phyloP scores from a whole-genome alignment of 1,284 basidiomycete genomes.

The Cryptococcus sp. region DNA sequence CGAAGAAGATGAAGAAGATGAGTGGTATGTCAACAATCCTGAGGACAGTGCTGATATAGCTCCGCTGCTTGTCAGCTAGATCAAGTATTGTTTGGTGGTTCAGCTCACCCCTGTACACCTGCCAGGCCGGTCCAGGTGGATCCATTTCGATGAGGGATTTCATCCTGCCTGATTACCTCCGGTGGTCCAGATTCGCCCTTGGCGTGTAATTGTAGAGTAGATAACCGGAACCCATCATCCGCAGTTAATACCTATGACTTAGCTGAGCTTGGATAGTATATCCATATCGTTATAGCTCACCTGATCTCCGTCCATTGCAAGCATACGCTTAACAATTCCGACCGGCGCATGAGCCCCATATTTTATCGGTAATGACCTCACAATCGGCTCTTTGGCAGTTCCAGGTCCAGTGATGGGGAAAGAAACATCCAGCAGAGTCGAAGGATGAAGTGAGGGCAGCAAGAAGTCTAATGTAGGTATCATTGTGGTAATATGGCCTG shows the following conservation, averaged over 20 bases:
- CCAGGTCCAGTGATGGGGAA: constrained; percentile 29
- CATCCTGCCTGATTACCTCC: constrained; percentile 17
- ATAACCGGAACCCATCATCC: constrained; percentile 37
- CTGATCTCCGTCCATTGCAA: constrained; percentile 10
- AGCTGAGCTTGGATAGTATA: not conserved
- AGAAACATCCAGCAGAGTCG: constrained; percentile 41
- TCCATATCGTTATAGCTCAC: constrained; percentile 7
- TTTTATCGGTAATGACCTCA: constrained; percentile 39
- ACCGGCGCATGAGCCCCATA: constrained; percentile 32
- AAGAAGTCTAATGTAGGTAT: constrained; percentile 37
- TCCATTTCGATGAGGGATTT: constrained; percentile 14
- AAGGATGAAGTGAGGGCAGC: constrained; percentile 41
- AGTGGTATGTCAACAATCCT: constrained; percentile 27
- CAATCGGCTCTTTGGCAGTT: constrained; percentile 30
- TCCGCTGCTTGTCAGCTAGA: constrained; percentile 11
- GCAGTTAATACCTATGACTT: constrained; percentile 30
- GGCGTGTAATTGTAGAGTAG: constrained; percentile 19
- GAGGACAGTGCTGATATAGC: constrained; percentile 40
- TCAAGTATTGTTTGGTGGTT: no score
- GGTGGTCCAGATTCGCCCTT: constrained; percentile 19
- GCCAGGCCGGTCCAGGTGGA: constrained; percentile 32
- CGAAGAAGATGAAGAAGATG: constrained; percentile 2
- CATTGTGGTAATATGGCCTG: constrained; percentile 11
- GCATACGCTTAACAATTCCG: constrained; percentile 35
- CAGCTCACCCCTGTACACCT: constrained; percentile 16